Evolutionary conservation across 2,329 filamentous ascomycete genomes (phyloP).

Genomic region (Fusarium lyarnte): DNA sequence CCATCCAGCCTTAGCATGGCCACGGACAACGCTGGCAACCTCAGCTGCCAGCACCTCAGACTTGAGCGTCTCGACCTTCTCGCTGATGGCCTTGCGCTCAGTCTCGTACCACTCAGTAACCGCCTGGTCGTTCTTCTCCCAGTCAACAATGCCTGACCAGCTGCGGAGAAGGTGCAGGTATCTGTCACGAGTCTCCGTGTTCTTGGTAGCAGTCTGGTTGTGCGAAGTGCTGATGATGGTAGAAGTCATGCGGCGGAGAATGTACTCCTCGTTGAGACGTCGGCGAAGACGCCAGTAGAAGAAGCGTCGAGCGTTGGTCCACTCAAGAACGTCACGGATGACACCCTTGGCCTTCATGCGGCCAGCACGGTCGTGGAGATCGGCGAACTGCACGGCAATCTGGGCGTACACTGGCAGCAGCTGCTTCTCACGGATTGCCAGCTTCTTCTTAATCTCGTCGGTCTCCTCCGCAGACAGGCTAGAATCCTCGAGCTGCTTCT

Average conservation of each 20-base stretch:
- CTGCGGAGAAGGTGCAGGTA: conserved; percentile 81
- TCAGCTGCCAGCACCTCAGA: conserved; percentile 69
- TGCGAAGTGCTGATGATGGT: conserved; percentile 47
- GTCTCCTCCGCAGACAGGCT: conserved; percentile 77
- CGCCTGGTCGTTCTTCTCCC: conserved; percentile 80
- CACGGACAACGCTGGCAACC: conserved; percentile 56
- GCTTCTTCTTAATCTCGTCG: conserved; percentile 82
- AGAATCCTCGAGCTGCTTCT: conserved; percentile 74
- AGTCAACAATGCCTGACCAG: conserved; percentile 82
- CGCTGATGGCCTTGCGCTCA: conserved; percentile 82
- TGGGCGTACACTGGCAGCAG: conserved; percentile 93
- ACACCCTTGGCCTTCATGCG: conserved; percentile 98
- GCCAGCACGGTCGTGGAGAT: conserved; percentile 94
- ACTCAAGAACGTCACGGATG: conserved; percentile 84
- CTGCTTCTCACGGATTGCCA: conserved; percentile 85
- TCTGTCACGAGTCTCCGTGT: conserved; percentile 66
- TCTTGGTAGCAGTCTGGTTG: conserved; percentile 51
- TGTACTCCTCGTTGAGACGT: conserved; percentile 95
- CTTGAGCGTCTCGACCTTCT: conserved; percentile 87
- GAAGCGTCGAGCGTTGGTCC: conserved; percentile 92
- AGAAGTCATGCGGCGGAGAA: conserved; percentile 85
- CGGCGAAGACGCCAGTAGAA: conserved; percentile 99
- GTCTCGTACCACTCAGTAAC: conserved; percentile 97
- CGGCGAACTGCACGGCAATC: conserved; percentile 95
- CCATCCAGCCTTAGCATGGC: conserved; percentile 72